Conservation (phyloP, 1,284 basidiomycete genomes). For the Microbotryum intermedium region DNA sequence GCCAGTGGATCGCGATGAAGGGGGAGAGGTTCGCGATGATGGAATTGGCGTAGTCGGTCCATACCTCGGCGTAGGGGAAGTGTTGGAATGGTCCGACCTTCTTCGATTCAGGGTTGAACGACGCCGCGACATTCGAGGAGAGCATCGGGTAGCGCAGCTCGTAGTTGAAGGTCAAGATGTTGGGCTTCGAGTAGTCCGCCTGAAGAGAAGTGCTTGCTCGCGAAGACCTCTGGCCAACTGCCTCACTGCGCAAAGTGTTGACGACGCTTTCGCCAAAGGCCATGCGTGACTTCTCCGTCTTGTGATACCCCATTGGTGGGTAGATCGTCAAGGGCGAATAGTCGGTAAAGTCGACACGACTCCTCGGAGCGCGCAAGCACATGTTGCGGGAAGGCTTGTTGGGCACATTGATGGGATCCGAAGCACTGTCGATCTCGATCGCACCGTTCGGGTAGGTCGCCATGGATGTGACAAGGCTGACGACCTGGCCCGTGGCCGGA, state of each 20-base stretch:
- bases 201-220: conserved; percentile 2
- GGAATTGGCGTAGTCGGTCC: conserved; percentile 29
- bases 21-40: conserved; percentile 24
- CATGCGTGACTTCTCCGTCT: conserved; percentile 15
- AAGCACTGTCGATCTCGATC: conserved; percentile 31
- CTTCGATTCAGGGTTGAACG: conserved; percentile 3
- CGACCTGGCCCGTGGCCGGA: conserved; percentile 32
- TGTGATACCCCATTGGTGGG: conserved; percentile 30
- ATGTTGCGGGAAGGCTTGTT: conserved; percentile 31
- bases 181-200: conserved; percentile 16
- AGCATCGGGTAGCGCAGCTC: conserved; percentile 35
- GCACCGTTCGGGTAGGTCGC: conserved; percentile 24
- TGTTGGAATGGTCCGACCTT: conserved; percentile 27
- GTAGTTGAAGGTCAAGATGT: conserved; percentile 36
- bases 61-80: conserved; percentile 32
- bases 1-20: conserved; percentile 36
- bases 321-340: conserved; percentile 32
- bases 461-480: conserved; percentile 25
- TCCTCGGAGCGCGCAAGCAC: conserved; percentile 28
- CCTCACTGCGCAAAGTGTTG: conserved; percentile 17
- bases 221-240: conserved; percentile 22
- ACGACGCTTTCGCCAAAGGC: conserved; percentile 33
- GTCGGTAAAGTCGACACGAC: conserved; percentile 30
- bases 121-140: conserved; percentile 9
- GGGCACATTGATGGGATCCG: conserved; percentile 27